phyloP scores from a whole-genome alignment of 2,329 filamentous ascomycete genomes.

The Penicillium capsulatum region DNA sequence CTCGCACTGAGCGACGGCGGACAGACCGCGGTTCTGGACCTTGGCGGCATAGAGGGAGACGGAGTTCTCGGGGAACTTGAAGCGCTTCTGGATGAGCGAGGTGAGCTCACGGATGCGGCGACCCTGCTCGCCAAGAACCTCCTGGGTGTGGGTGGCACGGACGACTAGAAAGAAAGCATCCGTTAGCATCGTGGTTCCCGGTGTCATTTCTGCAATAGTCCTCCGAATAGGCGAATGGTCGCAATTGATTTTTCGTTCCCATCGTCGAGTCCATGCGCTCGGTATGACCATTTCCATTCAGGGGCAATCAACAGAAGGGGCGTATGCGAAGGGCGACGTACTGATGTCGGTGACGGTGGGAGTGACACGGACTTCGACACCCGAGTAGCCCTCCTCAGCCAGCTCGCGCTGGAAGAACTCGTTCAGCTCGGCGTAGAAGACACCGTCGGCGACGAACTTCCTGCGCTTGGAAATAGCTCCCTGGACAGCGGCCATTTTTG shows the following conservation, averaged over 20 bases:
- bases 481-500: slow-evolving; percentile 50
- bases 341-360: slow-evolving; percentile 99
- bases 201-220: neutral
- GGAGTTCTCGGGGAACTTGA: slow-evolving; percentile 99
- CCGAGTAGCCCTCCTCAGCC: slow-evolving; percentile 99
- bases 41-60: slow-evolving; percentile 99
- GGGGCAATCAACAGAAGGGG: slow-evolving; percentile 15
- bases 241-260: no score
- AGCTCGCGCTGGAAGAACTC: slow-evolving; percentile 99
- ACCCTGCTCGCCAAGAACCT: slow-evolving; percentile 99
- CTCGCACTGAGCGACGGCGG: slow-evolving; percentile 99
- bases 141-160: slow-evolving; percentile 99
- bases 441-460: slow-evolving; percentile 92
- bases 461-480: slow-evolving; percentile 52
- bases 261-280: slow-evolving; percentile 7
- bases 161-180: slow-evolving; percentile 59
- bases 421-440: slow-evolving; percentile 99
- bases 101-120: slow-evolving; percentile 99
- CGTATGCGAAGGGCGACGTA: slow-evolving; percentile 38
- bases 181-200: slow-evolving; percentile 30
- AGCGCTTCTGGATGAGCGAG: slow-evolving; percentile 99
- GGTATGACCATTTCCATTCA: slow-evolving; percentile 11
- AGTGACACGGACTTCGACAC: slow-evolving; percentile 99
- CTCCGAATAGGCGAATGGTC: neutral
- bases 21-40: slow-evolving; percentile 99